Base-by-base conservation (phyloP, 2,329 filamentous ascomycete species). In the Fusarium poae region DNA sequence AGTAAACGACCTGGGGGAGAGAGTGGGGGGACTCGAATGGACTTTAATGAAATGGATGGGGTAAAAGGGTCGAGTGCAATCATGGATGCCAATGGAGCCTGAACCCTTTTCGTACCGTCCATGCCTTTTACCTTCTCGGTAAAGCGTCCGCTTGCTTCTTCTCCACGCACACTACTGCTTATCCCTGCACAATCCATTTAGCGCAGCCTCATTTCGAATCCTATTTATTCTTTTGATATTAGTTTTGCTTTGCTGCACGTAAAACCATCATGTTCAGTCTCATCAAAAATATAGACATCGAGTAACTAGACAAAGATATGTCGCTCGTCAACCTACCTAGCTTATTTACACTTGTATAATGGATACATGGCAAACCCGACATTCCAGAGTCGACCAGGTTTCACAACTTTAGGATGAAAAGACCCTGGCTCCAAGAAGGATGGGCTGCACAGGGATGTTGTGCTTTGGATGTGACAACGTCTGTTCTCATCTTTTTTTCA, bases 161-260 rank as follows among this genome's bases (percentile, higher is more conserved):
- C 58, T 67, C 62, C 67, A 64, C 62, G 46, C 63, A 65, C 63
- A 63, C 67, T 67, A 67, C 50, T 51, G 48, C 23, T 34, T 44
- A 56, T 71, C 67, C 62, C 67, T 70, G 65, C 52, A 49, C 42
- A 65, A 57, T 65, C 52, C 40, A 34, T 35, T 37, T 72, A 74
- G 70, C 56, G 70, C 59, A 62, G 67, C 70, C 72, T 73, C 70
- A 69, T 70, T 70, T 51, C 48, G 34, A 51, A 29, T 51, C 43
- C 27, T 27, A 27, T 27, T 11, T 12, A 45, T 45, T 44, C 54
- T 42, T 23, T 45, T 43, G 32, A 51, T 52, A 34, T 39, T 61
- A 40, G 49, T 45, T 45, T 39, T 54, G 6, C 16, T 27, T 37
- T 50, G 39, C 32, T 34, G 16, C 15, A 34, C 16, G 18, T 34